These are phyloP conservation scores for Microbotryum silenes-acaulis DNA, from an alignment of 1,284 basidiomycete species.

Conservation along the genomic window DNA sequence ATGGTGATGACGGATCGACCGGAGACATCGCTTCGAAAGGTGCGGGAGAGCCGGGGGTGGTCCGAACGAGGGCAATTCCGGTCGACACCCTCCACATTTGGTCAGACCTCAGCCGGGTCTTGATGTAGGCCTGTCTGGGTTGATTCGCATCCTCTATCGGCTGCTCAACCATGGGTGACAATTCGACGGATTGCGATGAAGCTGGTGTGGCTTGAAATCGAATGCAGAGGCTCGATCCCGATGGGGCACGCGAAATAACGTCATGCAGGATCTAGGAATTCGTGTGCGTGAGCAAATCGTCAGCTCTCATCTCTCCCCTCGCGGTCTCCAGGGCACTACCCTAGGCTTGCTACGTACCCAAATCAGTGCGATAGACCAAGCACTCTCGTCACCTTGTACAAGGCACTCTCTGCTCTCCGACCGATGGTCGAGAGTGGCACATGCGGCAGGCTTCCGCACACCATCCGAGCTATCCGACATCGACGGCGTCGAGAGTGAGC, in stretches of 20 bases:
- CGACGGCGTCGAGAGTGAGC: no score
- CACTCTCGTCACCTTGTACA: conserved; percentile 75
- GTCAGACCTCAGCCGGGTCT: no score
- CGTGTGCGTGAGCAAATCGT: conserved; percentile 8
- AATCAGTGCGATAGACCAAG: conserved; percentile 65
- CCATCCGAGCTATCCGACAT: background rate
- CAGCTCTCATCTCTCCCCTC: conserved; percentile 16
- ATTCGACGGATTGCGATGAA: background rate
- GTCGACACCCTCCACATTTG: no score
- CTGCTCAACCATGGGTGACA: no score
- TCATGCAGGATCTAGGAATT: conserved; percentile 66
- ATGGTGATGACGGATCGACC: no score
- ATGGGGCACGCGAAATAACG: conserved; percentile 58
- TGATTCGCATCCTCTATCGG: no score
- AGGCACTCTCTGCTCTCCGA: conserved; percentile 49
- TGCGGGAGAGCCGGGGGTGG: no score
- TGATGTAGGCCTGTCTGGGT: no score
- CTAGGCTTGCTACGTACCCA: conserved; percentile 56
- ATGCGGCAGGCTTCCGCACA: background rate
- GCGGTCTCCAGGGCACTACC: background rate
- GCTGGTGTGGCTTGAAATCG: conserved; percentile 60
- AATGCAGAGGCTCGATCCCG: conserved; percentile 77
- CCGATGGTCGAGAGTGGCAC: background rate
- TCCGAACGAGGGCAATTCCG: no score
- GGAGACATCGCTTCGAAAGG: no score